Evolutionary conservation across 2,329 filamentous ascomycete genomes (phyloP).

Genomic region (Apiospora marii): DNA sequence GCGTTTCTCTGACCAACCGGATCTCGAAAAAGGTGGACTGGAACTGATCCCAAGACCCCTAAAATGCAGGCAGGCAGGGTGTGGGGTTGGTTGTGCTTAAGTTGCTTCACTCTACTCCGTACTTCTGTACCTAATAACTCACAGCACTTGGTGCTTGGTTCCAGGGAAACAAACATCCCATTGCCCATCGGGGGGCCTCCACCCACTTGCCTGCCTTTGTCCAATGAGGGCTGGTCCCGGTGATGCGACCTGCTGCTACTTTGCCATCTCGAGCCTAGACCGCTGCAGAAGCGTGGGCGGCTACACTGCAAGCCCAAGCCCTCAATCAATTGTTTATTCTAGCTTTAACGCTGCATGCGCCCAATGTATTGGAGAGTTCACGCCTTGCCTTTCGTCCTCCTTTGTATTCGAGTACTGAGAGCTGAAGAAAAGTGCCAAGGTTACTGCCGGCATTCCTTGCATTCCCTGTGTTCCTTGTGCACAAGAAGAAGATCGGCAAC

Average conservation of each 20-base stretch:
- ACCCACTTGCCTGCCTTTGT: neutral
- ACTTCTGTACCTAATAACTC: too few species aligned
- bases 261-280: constrained; percentile 4
- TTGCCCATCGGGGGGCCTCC: neutral
- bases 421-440: neutral
- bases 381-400: neutral
- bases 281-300: neutral
- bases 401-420: neutral
- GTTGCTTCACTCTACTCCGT: too few species aligned
- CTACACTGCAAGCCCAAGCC: neutral
- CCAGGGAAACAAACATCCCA: constrained; percentile 6
- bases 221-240: neutral
- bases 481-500: neutral
- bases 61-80: constrained; percentile 7
- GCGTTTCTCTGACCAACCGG: constrained; percentile 13
- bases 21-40: constrained; percentile 11
- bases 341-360: constrained; percentile 18
- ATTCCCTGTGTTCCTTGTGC: neutral
- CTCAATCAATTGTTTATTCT: neutral
- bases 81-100: constrained; percentile 1
- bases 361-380: constrained; percentile 2
- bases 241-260: neutral
- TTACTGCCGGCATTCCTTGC: neutral
- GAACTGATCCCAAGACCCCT: constrained; percentile 13
- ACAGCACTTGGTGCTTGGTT: neutral